These are phyloP conservation scores for Phaeosphaeria sp. DNA, from an alignment of 2,329 filamentous ascomycete species.

Conservation along the genomic window DNA sequence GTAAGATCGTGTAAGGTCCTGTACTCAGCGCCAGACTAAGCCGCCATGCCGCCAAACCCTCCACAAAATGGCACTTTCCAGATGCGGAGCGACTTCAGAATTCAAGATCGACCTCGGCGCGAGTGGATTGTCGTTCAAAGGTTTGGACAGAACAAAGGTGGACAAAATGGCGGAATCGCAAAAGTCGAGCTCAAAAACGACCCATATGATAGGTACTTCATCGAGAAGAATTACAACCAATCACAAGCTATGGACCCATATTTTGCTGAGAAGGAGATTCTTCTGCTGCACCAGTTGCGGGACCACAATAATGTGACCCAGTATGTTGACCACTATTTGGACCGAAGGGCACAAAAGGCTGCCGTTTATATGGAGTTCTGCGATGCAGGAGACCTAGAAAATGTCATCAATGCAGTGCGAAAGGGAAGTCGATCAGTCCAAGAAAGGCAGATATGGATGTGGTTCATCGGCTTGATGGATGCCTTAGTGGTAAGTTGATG, in stretches of 20 bases:
- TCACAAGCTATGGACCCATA: not conserved
- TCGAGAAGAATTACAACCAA: constrained; percentile 20
- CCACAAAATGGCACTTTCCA: not conserved
- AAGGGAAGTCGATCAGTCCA: constrained; percentile 2
- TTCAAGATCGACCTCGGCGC: not conserved
- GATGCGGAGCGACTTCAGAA: not conserved
- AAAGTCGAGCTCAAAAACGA: constrained; percentile 10
- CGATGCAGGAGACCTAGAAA: constrained; percentile 10
- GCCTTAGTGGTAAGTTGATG: constrained; percentile 5
- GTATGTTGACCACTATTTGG: constrained; percentile 22
- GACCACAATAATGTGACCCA: constrained; percentile 2
- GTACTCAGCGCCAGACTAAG: not conserved
- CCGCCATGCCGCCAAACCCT: not conserved
- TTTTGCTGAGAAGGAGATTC: constrained; percentile 17
- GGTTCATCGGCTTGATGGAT: constrained; percentile 18
- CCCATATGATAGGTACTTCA: constrained; percentile 8
- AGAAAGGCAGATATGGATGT: constrained; percentile 21
- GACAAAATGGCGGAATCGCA: constrained; percentile 12
- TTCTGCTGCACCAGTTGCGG: constrained; percentile 14
- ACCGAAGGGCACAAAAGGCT: constrained; percentile 1
- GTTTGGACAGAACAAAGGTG: constrained; percentile 2
- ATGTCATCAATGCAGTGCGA: not conserved
- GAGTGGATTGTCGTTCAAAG: not conserved
- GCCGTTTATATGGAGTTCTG: constrained; percentile 26
- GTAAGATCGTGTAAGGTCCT: too few species aligned